Evolutionary conservation across 1,284 basidiomycete species (phyloP).

Genomic region (Crucibulum parvulum): DNA sequence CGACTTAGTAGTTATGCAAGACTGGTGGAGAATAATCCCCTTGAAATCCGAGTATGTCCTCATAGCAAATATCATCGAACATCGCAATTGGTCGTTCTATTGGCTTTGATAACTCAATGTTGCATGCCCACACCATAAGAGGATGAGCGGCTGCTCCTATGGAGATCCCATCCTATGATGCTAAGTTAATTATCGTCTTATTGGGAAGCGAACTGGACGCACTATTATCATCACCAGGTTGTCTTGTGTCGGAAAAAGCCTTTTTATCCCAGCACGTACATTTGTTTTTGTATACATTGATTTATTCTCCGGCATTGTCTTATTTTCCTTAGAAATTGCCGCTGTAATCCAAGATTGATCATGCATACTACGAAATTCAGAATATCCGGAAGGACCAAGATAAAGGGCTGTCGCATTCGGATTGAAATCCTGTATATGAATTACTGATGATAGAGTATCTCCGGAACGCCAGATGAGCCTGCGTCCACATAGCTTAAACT

Average conservation of each 20-base stretch:
- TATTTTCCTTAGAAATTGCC: background rate
- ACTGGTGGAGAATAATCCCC: too few relatives aligned
- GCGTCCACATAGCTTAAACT: slow-evolving; percentile 1
- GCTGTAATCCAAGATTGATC: background rate
- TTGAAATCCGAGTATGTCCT: too few relatives aligned
- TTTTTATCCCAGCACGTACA: background rate
- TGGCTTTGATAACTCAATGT: too few relatives aligned
- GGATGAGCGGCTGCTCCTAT: background rate
- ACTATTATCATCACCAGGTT: background rate
- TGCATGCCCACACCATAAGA: too few relatives aligned
- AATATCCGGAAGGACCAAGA: too few relatives aligned
- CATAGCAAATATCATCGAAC: too few relatives aligned
- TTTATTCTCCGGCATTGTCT: background rate
- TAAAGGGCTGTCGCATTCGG: background rate
- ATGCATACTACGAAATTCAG: background rate
- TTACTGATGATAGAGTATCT: background rate
- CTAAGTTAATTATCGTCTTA: background rate
- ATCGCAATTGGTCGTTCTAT: too few relatives aligned
- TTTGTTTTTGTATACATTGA: background rate
- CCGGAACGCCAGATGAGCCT: slow-evolving; percentile 1
- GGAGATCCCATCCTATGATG: background rate
- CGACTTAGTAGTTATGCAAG: too few relatives aligned
- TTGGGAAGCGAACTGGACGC: background rate
- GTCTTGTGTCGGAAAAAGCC: background rate
- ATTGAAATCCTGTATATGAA: slow-evolving; percentile 1